Percentiles rank a stretch among this genome's conserved stretches.
These are phyloP conservation scores for Telopea speciosissima DNA, from an alignment of 177 flowering plant species.

Conservation along the genomic window DNA sequence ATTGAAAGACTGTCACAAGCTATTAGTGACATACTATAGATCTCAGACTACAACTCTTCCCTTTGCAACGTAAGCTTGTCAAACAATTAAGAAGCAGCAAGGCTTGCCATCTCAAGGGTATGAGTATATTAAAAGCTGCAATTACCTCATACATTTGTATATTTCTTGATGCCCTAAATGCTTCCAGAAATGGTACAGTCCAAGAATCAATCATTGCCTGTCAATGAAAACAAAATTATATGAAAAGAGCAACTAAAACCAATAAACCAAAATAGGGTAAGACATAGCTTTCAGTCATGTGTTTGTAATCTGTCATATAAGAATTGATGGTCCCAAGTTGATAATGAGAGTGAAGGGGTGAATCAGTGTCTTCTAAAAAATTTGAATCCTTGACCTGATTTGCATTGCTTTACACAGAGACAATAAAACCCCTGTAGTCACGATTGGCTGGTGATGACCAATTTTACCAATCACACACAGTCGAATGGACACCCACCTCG, in stretches of 20 bases:
- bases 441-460: too few relatives aligned
- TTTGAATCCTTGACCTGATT: too few relatives aligned
- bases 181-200: constrained; percentile 59
- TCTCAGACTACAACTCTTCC: background rate
- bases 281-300: too few relatives aligned
- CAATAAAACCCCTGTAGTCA: too few relatives aligned
- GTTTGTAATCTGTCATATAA: background rate
- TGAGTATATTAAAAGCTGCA: background rate
- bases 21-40: background rate
- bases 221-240: constrained; percentile 9
- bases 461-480: too few relatives aligned
- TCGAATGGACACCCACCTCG: too few relatives aligned
- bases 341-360: too few relatives aligned
- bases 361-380: too few relatives aligned
- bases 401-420: too few relatives aligned
- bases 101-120: background rate
- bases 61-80: background rate
- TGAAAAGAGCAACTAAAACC: background rate
- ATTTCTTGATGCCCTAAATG: constrained; percentile 46
- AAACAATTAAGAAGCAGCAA: background rate
- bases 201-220: constrained; percentile 89
- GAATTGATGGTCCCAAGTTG: too few relatives aligned
- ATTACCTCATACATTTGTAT: constrained; percentile 73
- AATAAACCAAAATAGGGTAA: background rate
- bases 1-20: background rate